Percentiles rank a stretch among this genome's conserved stretches.
These are phyloP conservation scores for Hibiscus syriacus DNA, from an alignment of 345 rosid species.

Conservation along the genomic window DNA sequence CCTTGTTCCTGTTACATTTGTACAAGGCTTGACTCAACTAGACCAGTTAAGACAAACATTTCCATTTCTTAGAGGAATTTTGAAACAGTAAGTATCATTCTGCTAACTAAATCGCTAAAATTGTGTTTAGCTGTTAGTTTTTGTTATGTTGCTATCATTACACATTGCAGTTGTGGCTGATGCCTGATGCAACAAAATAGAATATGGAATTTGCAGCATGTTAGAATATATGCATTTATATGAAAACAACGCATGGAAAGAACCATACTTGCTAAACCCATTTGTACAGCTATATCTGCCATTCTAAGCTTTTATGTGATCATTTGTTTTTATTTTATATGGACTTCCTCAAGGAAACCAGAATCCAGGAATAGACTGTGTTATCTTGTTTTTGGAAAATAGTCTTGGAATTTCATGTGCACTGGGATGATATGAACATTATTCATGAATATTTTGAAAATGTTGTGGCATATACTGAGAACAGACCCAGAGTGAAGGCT, in stretches of 20 bases:
- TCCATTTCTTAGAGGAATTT: conserved; percentile 57
- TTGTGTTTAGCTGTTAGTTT: neutral
- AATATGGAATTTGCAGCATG: conserved; percentile 1
- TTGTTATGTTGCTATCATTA: neutral
- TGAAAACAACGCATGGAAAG: neutral
- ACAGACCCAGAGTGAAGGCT: neutral
- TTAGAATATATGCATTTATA: neutral
- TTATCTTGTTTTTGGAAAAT: neutral
- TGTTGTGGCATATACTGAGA: neutral
- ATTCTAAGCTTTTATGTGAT: neutral
- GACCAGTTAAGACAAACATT: conserved; percentile 41
- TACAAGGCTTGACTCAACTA: conserved; percentile 83
- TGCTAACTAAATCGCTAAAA: conserved; percentile 3
- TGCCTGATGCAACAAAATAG: conserved; percentile 1
- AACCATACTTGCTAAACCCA: neutral
- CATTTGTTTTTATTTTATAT: neutral
- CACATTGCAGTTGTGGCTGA: conserved; percentile 4
- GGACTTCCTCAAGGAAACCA: neutral
- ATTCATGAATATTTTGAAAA: neutral
- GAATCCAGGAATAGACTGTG: neutral
- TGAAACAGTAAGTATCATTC: conserved; percentile 47
- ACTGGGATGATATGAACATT: neutral
- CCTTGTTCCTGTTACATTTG: conserved; percentile 66
- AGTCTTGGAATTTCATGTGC: neutral
- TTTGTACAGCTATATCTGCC: neutral